Conservation (phyloP, 805 yeast genomes). For the Hanseniaspora valbyensis region DNA sequence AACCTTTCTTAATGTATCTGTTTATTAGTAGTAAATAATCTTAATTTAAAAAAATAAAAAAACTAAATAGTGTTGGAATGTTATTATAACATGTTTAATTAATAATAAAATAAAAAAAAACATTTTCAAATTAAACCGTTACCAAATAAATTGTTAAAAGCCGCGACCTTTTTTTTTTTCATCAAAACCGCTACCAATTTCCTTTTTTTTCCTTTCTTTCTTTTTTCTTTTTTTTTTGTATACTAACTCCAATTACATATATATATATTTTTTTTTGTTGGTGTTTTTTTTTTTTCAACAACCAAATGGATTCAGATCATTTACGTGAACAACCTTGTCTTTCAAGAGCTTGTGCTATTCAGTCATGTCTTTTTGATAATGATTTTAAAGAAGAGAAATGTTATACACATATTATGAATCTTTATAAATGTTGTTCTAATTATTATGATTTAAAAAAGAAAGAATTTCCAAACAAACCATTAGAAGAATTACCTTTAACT, state of each 20-base stretch:
- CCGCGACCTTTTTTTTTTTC: too few relatives aligned
- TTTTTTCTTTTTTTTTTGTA: background rate
- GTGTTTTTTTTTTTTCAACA: background rate
- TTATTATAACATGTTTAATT: too few relatives aligned
- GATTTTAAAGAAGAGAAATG: slow-evolving; percentile 69
- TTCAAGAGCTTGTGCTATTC: slow-evolving; percentile 72
- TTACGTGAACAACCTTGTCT: slow-evolving; percentile 43
- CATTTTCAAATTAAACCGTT: too few relatives aligned
- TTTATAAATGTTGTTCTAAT: slow-evolving; percentile 63
- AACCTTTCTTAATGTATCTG: too few relatives aligned
- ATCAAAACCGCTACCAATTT: too few relatives aligned
- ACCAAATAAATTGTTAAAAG: too few relatives aligned
- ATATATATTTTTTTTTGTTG: background rate
- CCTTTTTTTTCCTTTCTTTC: background rate
- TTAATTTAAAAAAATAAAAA: too few relatives aligned
- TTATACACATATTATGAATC: slow-evolving; percentile 50
- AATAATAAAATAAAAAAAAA: too few relatives aligned
- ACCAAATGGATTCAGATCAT: slow-evolving; percentile 4
- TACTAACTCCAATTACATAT: background rate
- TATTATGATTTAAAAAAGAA: slow-evolving; percentile 38
- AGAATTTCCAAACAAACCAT: background rate
- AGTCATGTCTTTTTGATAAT: slow-evolving; percentile 56
- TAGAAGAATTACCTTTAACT: slow-evolving; percentile 6
- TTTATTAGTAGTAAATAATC: too few relatives aligned
- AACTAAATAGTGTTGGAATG: too few relatives aligned